Percentiles rank a stretch among this genome's conserved stretches.
Conservation (phyloP, 371 early-diverging fungal species). For the Chytridium lagenaria region DNA sequence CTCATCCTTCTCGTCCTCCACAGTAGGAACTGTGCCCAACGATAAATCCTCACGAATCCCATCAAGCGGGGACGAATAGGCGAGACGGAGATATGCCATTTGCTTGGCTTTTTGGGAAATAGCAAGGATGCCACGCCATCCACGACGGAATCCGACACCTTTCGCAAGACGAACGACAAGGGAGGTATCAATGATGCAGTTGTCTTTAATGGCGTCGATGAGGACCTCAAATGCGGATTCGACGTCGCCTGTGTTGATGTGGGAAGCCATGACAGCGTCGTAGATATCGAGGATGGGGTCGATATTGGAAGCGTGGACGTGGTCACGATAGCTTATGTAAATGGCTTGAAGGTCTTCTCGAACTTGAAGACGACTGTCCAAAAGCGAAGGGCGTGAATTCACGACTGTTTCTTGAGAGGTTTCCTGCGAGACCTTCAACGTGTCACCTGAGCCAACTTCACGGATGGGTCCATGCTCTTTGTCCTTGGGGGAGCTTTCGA, state of each 20-base stretch:
- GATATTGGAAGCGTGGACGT: background rate
- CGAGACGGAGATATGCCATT: background rate
- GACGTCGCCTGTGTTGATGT: background rate
- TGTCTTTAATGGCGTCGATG: constrained; percentile 5
- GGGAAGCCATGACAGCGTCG: background rate
- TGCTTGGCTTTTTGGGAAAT: background rate
- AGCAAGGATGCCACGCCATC: background rate
- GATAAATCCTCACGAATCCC: background rate
- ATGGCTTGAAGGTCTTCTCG: background rate
- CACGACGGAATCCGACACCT: background rate
- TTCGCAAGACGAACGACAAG: background rate
- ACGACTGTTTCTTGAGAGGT: too few species aligned
- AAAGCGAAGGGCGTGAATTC: background rate
- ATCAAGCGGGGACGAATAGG: constrained; percentile 2
- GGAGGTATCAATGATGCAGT: background rate
- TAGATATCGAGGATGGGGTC: background rate
- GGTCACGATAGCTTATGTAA: background rate
- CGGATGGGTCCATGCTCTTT: background rate
- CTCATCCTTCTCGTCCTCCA: constrained; percentile 9
- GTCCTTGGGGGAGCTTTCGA: background rate
- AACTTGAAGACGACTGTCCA: background rate
- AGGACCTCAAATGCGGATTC: background rate
- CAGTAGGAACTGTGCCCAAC: background rate
- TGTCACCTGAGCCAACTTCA: too few species aligned
- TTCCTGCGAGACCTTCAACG: too few species aligned